Conservation (phyloP, 257 asterid species). For the Fraxinus pennsylvanica region DNA sequence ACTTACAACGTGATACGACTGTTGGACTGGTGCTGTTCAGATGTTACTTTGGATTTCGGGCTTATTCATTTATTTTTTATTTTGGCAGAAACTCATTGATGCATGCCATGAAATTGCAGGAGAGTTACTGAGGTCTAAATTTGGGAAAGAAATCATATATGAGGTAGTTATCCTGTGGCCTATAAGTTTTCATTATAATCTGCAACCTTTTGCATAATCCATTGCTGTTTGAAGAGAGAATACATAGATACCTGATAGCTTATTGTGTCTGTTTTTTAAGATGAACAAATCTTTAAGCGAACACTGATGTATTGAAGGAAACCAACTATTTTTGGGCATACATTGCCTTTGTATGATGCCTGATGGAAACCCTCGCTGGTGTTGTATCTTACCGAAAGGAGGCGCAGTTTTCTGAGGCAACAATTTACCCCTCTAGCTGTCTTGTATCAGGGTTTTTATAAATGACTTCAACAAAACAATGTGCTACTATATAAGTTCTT, state of each 20-base stretch:
- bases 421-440: background rate
- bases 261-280: background rate
- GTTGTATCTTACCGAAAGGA: background rate
- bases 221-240: background rate
- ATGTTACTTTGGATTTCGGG: background rate
- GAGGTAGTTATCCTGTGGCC: conserved; percentile 54
- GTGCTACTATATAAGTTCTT: background rate
- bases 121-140: conserved; percentile 60
- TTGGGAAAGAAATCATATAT: conserved; percentile 79
- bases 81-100: conserved; percentile 75
- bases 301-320: conserved; percentile 9
- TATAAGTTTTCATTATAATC: background rate
- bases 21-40: conserved; percentile 8
- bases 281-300: background rate
- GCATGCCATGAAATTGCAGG: conserved; percentile 64
- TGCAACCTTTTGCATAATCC: background rate
- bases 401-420: background rate
- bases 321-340: background rate
- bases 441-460: background rate
- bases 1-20: background rate
- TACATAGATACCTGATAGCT: background rate
- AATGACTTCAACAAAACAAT: background rate
- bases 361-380: background rate
- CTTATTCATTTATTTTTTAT: conserved; percentile 10
- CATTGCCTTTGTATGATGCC: background rate